Evolutionary conservation across 2,329 filamentous ascomycete species (phyloP).

Genomic region (Nemania sp.): DNA sequence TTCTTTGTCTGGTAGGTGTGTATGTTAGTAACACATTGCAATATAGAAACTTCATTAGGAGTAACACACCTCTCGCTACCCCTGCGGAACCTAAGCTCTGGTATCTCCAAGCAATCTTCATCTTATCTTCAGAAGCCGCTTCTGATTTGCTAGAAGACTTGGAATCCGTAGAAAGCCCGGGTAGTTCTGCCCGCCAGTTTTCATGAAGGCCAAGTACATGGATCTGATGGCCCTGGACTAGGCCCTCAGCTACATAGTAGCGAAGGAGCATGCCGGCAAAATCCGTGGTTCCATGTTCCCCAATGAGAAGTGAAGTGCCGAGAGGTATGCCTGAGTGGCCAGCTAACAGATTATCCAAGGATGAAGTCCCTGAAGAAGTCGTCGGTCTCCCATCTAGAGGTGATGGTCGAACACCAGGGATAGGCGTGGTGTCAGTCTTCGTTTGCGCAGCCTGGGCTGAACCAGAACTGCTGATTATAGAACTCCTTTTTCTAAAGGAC

Average conservation of each 20-base stretch:
- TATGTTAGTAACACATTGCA: slow-evolving; percentile 29
- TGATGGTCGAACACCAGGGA: slow-evolving; percentile 78
- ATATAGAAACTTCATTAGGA: slow-evolving; percentile 23
- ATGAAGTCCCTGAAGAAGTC: slow-evolving; percentile 90
- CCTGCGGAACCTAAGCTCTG: slow-evolving; percentile 82
- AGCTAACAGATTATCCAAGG: slow-evolving; percentile 85
- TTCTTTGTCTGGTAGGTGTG: slow-evolving; percentile 45
- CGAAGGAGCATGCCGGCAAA: slow-evolving; percentile 86
- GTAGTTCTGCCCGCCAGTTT: slow-evolving; percentile 84
- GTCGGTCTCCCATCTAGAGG: slow-evolving; percentile 88
- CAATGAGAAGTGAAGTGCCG: slow-evolving; percentile 82
- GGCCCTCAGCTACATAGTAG: slow-evolving; percentile 92
- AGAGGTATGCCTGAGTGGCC: slow-evolving; percentile 88
- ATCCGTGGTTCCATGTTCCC: slow-evolving; percentile 93
- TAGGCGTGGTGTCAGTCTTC: slow-evolving; percentile 54
- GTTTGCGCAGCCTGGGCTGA: slow-evolving; percentile 50
- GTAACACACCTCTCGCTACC: slow-evolving; percentile 71
- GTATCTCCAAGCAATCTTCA: slow-evolving; percentile 99
- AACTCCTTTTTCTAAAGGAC: slow-evolving; percentile 70
- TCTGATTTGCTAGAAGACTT: slow-evolving; percentile 58
- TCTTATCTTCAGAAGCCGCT: slow-evolving; percentile 72
- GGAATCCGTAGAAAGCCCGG: slow-evolving; percentile 69
- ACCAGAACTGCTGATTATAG: slow-evolving; percentile 60
- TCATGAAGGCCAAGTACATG: slow-evolving; percentile 86
- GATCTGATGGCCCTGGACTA: slow-evolving; percentile 89